phyloP scores from a whole-genome alignment of 805 yeast species.

The Myxozyma sirexii region DNA sequence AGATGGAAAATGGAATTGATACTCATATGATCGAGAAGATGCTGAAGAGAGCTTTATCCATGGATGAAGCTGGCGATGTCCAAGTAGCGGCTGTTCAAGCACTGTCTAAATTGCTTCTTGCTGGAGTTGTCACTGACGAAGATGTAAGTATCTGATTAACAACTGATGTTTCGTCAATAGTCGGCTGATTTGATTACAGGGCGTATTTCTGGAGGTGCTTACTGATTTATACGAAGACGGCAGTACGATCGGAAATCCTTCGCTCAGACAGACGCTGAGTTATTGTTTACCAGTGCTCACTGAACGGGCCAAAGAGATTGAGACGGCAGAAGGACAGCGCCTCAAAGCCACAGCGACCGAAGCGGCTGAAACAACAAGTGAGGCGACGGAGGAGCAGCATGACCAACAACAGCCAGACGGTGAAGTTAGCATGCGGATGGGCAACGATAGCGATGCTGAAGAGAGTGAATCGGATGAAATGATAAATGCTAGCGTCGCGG shows the following conservation, averaged over 20 bases:
- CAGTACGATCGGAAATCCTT: conserved; percentile 59
- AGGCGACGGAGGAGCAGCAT: background rate
- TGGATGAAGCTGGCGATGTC: conserved; percentile 52
- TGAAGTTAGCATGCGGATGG: background rate
- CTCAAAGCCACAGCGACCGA: background rate
- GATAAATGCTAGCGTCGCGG: background rate
- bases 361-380: background rate
- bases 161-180: background rate
- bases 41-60: conserved; percentile 42
- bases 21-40: conserved; percentile 39
- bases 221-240: conserved; percentile 66
- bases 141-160: conserved; percentile 43
- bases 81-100: conserved; percentile 88
- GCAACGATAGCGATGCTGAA: background rate
- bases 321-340: conserved; percentile 40
- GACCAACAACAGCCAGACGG: background rate
- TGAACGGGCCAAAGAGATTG: conserved; percentile 18
- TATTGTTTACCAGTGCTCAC: conserved; percentile 76
- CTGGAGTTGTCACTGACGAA: conserved; percentile 71
- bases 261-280: conserved; percentile 74
- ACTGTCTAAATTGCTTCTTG: conserved; percentile 75
- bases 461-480: background rate
- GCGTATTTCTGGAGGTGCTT: conserved; percentile 6
- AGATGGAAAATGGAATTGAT: conserved; percentile 40
- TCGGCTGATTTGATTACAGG: background rate